Percentiles rank a stretch among this genome's conserved stretches.
Conservation (phyloP, 1,139 yeast species). For the Taiozyma sp. region DNA sequence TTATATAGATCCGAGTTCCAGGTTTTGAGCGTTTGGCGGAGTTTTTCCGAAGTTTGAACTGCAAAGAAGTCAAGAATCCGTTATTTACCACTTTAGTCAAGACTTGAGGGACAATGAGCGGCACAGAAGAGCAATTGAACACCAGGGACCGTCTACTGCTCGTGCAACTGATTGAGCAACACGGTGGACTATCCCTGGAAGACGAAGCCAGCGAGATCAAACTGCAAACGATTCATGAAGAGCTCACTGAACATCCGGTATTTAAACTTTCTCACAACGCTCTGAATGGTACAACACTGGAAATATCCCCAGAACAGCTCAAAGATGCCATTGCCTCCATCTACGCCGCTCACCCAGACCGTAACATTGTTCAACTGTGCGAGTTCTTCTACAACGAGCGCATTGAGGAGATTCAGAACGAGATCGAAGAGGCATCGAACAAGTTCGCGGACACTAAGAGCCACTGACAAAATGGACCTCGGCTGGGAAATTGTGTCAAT, state of each 20-base stretch:
- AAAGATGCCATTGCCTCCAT: constrained; percentile 5
- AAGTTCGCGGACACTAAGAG: constrained; percentile 5
- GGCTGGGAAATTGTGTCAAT: not conserved
- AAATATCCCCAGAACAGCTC: constrained; percentile 7
- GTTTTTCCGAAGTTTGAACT: not conserved
- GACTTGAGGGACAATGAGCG: not conserved
- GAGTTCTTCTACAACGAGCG: constrained; percentile 18
- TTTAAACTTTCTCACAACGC: constrained; percentile 20
- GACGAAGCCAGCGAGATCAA: not conserved
- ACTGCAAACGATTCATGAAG: constrained; percentile 10
- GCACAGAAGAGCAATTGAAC: constrained; percentile 5
- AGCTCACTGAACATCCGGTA: constrained; percentile 16
- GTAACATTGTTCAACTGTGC: constrained; percentile 16
- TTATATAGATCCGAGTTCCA: not conserved
- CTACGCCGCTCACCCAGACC: constrained; percentile 3
- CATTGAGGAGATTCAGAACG: constrained; percentile 11
- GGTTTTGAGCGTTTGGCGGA: not conserved
- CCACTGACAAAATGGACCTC: not conserved
- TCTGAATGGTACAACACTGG: constrained; percentile 7
- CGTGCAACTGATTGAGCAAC: constrained; percentile 20
- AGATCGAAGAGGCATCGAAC: constrained; percentile 7
- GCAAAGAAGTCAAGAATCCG: not conserved
- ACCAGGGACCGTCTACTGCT: constrained; percentile 20
- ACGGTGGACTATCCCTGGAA: constrained; percentile 6
- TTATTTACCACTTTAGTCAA: not conserved